Evolutionary conservation across 2,329 filamentous ascomycete species (phyloP), one percentile per base, ranked within the genome.

Genomic region (Aspergillus floridensis): DNA sequence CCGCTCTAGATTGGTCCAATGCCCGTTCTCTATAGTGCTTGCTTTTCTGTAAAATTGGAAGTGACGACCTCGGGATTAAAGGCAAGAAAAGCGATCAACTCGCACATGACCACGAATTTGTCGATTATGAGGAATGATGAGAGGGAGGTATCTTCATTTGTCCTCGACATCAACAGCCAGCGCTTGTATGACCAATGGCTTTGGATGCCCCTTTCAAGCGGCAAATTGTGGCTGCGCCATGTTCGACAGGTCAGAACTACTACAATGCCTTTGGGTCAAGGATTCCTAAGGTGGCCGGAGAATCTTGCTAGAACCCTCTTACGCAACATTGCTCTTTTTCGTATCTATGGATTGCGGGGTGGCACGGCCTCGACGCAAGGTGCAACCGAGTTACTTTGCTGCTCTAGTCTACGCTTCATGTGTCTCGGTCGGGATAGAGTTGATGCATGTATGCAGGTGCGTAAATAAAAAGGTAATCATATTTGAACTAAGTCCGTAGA

Each of bases 221-320:
- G 54, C 46, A 55, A 61, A 57, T 53, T 58, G 49, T 53, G 21
- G 58, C 59, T 49, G 56, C 16, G 64, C 65, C 62, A 61, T 59
- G 61, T 56, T 63, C 48, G 62, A 65, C 64, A 65, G 63, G 62
- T 63, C 64, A 63, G 60, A 62, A 50, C 38, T 35, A 29, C 32
- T 35, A 16, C 32, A 8, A 29, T 29, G 32, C 32, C 32, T 35
- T 16, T 5, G 11, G 32, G 12, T 16, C 32, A 35, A 16, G 32
- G 12, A 35, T 35, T 6, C 32, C 4, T 16, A 35, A 12, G 4
- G 11, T 35, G 32, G 1, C 32, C 11, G 11, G 32, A 4, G 32
- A 6, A 35, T 35, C 32, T 11, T 35, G 11, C 32, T 35, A 16
- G 11, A 35, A n/a, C 52, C 52, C 52, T 46, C 22, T 54, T 54